Evolutionary conservation across 768 basidiomycete genomes (phyloP), one percentile per base, ranked within the genome.

Genomic region (Boletus huronensis): DNA sequence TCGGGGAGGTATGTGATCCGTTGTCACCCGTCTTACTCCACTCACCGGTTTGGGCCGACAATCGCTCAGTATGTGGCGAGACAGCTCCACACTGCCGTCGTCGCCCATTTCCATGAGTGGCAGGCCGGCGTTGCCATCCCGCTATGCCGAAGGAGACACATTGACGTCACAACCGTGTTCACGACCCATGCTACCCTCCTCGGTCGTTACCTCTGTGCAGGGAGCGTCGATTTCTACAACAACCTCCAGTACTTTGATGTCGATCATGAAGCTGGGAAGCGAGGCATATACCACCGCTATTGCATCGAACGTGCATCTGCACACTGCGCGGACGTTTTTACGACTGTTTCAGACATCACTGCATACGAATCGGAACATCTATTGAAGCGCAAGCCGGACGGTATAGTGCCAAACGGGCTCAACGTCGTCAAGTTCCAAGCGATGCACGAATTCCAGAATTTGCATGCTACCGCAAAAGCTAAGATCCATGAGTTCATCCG

Each of bases 31-130:
- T 48, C 31, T 6, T 6, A 7, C 44, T 17, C 38, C 25, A 29
- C 55, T 62, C 31, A 58, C 51, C 54, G 46, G 40, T 31, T 41
- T 14, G 16, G 41, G 14, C 62, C 36, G 62, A 39, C 52, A 5
- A 34, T 32, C 31, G 50, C 44, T 3, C 68, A 93, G 90, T 94
- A 92, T 66, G 85, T 91, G 38, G 67, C 88, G 26, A 84, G 84
- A 40, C 91, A 97, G 69, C 80, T 88, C 31, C 77, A 80, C 50
- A 90, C 85, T 6, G 93, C 95, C 17, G 91, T 98, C 63, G 81
- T 98, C 54, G 95, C 94, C 60, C 97, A 99, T 73, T 97, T 99
- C 78, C 97, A 99, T 72, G 97, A 99, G 73, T 99, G 97, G 97
- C 97, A 98, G 70, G 96, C 94, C 9, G 95, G 96, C 42, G 84